These are phyloP conservation scores for Condylostoma magnum DNA, from an alignment of 169 alveolate genomes.

Conservation along the genomic window DNA sequence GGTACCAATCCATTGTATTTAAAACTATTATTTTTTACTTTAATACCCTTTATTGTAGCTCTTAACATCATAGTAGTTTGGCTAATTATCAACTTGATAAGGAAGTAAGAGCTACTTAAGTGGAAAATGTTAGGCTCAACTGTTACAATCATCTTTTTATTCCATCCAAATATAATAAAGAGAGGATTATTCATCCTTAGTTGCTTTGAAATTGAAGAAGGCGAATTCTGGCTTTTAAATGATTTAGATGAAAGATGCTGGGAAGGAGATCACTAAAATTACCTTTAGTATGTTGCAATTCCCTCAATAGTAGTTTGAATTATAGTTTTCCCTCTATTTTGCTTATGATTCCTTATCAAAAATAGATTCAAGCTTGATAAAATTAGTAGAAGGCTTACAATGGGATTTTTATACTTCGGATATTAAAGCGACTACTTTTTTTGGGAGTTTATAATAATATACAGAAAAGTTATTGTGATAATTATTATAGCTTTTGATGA, in stretches of 20 bases:
- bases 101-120: too few relatives aligned
- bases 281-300: constrained; percentile 27
- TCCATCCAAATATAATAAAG: neutral
- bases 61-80: neutral
- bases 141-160: neutral
- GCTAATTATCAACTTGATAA: too few relatives aligned
- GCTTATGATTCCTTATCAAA: constrained; percentile 13
- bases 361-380: neutral
- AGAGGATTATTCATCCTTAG: neutral
- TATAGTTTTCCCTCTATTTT: constrained; percentile 40
- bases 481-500: constrained; percentile 8
- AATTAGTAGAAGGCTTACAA: constrained; percentile 5
- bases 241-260: constrained; percentile 13
- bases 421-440: constrained; percentile 26
- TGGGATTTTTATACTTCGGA: constrained; percentile 42
- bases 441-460: constrained; percentile 50
- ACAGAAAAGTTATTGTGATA: constrained; percentile 32
- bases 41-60: neutral
- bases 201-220: neutral
- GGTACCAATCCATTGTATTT: neutral
- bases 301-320: constrained; percentile 36
- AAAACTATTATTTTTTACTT: neutral
- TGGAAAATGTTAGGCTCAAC: neutral
- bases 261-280: constrained; percentile 8
- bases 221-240: neutral